Base-by-base conservation (phyloP, 352 stramenopile genomes). In the Blastocystis sp. region DNA sequence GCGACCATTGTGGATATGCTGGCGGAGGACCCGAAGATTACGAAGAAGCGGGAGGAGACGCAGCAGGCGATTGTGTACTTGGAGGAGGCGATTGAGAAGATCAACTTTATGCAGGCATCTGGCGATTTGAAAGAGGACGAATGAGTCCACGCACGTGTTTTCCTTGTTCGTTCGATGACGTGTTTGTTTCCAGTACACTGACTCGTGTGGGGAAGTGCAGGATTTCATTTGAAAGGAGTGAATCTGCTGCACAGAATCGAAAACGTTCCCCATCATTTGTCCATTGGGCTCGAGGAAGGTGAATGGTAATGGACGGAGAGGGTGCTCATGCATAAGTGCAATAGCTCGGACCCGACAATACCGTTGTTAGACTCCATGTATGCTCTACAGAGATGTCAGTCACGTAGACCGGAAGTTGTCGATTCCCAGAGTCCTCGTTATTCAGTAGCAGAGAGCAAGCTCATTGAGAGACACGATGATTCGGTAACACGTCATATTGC, bases 81-180 rank as follows among this genome's bases (percentile, higher is more conserved):
- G 57, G 57, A 69, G 11, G 57, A 69, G 57, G 57, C 57, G 57
- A 69, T 69, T 69, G 57, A 69, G 14, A 69, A 69, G 57, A 69
- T 69, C 57, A 69, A 69, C 27, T 69, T n/a, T 34, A 69, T 69
- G 57, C 57, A 69, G 8, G 54, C 54, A n/a, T 64, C 54, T 6
- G 54, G 54, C 21, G 54, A 64, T 64, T 64, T 64, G 54, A 29
- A 36, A 16, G 9, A 29, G 21, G 54, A 29, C 14, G 54, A 64
- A 16, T 64, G 54, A 64, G 54, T 64, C 21, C 54, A 24, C 49
- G 6, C 46, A 54, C 46, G 21, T 11, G 21, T 54, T 21, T 54
- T 54, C 46, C 21, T 11, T 54, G 46, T 54, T 54, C 21, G 11
- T 54, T 11, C 46, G 11, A 21, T 54, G 9, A 21, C 46, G 46